Conservation (phyloP, 805 yeast species). For the Candida coquimbonensis region DNA sequence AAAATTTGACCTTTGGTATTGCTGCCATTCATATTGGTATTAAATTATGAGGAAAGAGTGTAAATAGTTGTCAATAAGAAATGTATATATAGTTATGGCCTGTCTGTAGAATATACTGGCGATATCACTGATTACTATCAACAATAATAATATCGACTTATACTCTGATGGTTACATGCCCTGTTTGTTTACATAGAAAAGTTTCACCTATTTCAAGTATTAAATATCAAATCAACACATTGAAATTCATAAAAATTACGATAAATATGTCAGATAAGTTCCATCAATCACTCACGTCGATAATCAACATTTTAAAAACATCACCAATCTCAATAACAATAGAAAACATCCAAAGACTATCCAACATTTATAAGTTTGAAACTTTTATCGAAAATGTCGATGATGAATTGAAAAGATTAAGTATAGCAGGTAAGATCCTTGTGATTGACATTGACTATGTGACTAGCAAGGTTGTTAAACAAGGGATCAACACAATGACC, state of each 20-base stretch:
- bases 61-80: background rate
- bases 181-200: too few species aligned
- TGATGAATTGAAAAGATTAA: constrained; percentile 12
- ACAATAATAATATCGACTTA: too few species aligned
- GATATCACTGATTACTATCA: too few species aligned
- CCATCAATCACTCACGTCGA: constrained; percentile 15
- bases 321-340: constrained; percentile 18
- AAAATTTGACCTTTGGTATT: constrained; percentile 87
- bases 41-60: constrained; percentile 44
- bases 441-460: constrained; percentile 22
- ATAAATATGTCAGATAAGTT: constrained; percentile 17
- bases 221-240: background rate
- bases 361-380: constrained; percentile 23
- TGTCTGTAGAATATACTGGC: background rate
- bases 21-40: constrained; percentile 96
- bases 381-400: constrained; percentile 18
- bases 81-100: background rate
- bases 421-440: constrained; percentile 23
- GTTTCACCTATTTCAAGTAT: background rate
- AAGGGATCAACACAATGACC: constrained; percentile 8
- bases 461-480: constrained; percentile 10
- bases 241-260: background rate
- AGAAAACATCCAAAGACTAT: constrained; percentile 21
- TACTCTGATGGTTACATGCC: too few species aligned
- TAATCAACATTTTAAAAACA: constrained; percentile 15